Base-by-base conservation (phyloP, 2,329 filamentous ascomycete genomes). In the Neonectria hederae region DNA sequence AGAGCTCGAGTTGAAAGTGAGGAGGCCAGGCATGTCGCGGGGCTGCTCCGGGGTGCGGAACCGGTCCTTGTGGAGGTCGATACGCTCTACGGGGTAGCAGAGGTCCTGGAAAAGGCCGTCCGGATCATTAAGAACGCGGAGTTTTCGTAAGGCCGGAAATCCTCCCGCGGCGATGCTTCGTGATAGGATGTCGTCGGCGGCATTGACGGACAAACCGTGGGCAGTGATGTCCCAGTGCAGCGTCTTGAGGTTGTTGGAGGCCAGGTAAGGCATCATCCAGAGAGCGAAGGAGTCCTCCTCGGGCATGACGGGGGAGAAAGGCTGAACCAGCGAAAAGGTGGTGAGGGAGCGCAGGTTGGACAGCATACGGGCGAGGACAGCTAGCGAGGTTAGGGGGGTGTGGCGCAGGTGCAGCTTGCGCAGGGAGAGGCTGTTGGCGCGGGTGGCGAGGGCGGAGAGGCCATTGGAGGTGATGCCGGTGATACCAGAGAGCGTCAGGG, bases 41-140 rank as follows among this genome's bases (percentile, higher is more conserved):
- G 66, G 49, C 8, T 60, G 59, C n/a, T 71, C 67, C 2, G 64
- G 42, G 19, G 49, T 24, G 21, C 78, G 79, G 72, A 83, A 84
- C 22, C 82, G 82, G 65, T 88, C 85, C 10, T 77, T 78, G 1
- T 84, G 81, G 22, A 85, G 78, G 43, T 88, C 83, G 21, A 87
- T 80, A 30, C 83, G 82, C 30, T 86, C 85, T 4, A 84, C 79
- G 0, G 91, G 91, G 46, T 84, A 85, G 76, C 92, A 94, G 1
- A 93, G 83, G 1, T 82, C 79, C 77, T 94, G 92, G 66, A 94
- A 87, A 8, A 86, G 70, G 26, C 91, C 92, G 5, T 92, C 86
- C 1, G 90, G 86, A 68, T 94, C 92, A 62, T 87, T 87, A 1
- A 90, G 92, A 0, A 87, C 83, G 58, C 91, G 87, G 19, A 94